Percentiles rank a stretch among this genome's conserved stretches.
Evolutionary conservation across 2,329 filamentous ascomycete species (phyloP).

Genomic region (Arthrinium phaeospermum): DNA sequence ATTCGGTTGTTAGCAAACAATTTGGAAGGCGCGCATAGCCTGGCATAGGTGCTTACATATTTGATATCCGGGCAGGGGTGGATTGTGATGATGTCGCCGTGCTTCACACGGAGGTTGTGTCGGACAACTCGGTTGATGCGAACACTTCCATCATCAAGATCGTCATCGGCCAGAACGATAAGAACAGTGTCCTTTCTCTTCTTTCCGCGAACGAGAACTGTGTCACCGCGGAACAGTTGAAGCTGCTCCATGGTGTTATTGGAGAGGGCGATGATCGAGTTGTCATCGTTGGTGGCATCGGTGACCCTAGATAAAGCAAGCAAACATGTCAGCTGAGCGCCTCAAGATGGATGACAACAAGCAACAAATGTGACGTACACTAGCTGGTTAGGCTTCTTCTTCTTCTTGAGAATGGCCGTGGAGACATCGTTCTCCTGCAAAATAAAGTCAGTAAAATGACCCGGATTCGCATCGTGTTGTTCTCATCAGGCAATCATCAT

Average conservation of each 20-base stretch:
- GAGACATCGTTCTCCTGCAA: slow-evolving; percentile 83
- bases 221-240: slow-evolving; percentile 98
- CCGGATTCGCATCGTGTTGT: slow-evolving; percentile 28
- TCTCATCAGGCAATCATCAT: slow-evolving; percentile 44
- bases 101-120: slow-evolving; percentile 98
- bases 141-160: slow-evolving; percentile 95
- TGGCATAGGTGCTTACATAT: slow-evolving; percentile 75
- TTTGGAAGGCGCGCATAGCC: slow-evolving; percentile 18
- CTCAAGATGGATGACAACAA: slow-evolving; percentile 30
- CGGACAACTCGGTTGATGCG: slow-evolving; percentile 98
- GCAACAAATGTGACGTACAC: slow-evolving; percentile 67
- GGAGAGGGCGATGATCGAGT: slow-evolving; percentile 97
- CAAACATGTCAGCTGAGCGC: neutral
- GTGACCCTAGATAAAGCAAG: slow-evolving; percentile 72
- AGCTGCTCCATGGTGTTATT: slow-evolving; percentile 99
- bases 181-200: slow-evolving; percentile 99
- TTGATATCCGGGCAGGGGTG: slow-evolving; percentile 99
- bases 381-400: slow-evolving; percentile 99
- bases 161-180: slow-evolving; percentile 96
- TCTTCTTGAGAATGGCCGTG: slow-evolving; percentile 98
- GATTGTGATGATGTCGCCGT: slow-evolving; percentile 96
- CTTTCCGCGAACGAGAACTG: slow-evolving; percentile 97
- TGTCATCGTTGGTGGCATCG: slow-evolving; percentile 98
- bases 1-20: neutral
- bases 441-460: slow-evolving; percentile 32